These are phyloP conservation scores for Phanerochaete sordida DNA, from an alignment of 768 basidiomycete genomes.

Conservation along the genomic window DNA sequence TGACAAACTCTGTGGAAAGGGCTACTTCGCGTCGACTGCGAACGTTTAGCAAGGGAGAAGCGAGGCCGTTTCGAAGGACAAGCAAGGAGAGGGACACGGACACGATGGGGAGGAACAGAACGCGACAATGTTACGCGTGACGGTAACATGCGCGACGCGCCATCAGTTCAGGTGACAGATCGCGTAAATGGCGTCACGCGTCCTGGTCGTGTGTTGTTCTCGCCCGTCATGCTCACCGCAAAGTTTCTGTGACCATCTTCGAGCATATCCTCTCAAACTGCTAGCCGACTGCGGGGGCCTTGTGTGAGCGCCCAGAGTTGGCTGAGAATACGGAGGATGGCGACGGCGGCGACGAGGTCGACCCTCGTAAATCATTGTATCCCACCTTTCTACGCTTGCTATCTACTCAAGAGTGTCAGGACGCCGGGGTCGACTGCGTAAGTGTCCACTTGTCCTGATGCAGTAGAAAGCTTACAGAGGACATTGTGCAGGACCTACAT, in stretches of 20 bases:
- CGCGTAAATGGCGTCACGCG: conserved; percentile 2
- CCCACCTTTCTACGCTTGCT: conserved; percentile 79
- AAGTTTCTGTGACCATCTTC: neutral
- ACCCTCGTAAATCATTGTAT: conserved; percentile 36
- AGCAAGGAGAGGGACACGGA: neutral
- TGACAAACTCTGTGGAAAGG: no score
- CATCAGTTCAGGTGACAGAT: neutral
- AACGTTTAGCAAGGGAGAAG: no score
- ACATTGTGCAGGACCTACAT: conserved; percentile 74
- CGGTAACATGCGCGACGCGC: neutral
- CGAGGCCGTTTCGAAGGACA: no score
- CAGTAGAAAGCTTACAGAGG: no score
- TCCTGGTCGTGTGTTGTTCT: neutral
- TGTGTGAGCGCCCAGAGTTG: neutral
- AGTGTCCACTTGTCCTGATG: conserved; percentile 9
- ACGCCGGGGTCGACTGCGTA: conserved; percentile 46
- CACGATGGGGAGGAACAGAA: neutral
- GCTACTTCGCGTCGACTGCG: no score
- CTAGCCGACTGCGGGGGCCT: no score
- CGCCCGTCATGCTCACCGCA: neutral
- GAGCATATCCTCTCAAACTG: neutral
- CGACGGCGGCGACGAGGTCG: conserved; percentile 7
- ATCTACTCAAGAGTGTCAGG: conserved; percentile 68
- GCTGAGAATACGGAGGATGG: neutral
- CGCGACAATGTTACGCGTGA: neutral